A percentile compares a stretch with the other conserved stretches of the same genome.
Evolutionary conservation across 1,139 yeast species (phyloP).

Genomic region (Hyphopichia buzzinii): DNA sequence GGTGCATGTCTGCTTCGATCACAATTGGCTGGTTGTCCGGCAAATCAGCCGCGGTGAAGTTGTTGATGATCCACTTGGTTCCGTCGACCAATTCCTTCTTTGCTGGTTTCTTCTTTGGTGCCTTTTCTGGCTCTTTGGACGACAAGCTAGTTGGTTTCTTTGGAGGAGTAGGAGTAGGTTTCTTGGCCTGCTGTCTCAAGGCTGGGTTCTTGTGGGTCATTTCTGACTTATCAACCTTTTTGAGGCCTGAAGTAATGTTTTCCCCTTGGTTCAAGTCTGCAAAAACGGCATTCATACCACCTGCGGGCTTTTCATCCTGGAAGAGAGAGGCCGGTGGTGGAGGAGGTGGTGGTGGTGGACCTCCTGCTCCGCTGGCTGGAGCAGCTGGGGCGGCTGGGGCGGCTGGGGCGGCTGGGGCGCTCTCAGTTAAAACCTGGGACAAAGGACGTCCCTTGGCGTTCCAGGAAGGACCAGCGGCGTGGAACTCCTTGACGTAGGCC

Average conservation of each 20-base stretch:
- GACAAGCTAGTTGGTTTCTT: slow-evolving; percentile 70
- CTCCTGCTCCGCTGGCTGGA: slow-evolving; percentile 23
- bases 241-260: slow-evolving; percentile 76
- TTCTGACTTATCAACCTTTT: slow-evolving; percentile 88
- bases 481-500: slow-evolving; percentile 70
- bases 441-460: slow-evolving; percentile 50
- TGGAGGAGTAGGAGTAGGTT: slow-evolving; percentile 53
- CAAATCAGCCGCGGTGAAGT: slow-evolving; percentile 54
- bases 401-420: slow-evolving; percentile 17
- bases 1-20: slow-evolving; percentile 80
- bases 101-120: slow-evolving; percentile 55
- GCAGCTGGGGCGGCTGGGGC: slow-evolving; percentile 18
- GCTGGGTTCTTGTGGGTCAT: slow-evolving; percentile 95
- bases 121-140: slow-evolving; percentile 25
- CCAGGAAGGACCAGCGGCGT: slow-evolving; percentile 84
- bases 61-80: slow-evolving; percentile 82
- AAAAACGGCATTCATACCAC: slow-evolving; percentile 85
- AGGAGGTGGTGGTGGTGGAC: slow-evolving; percentile 62
- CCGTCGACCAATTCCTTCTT: slow-evolving; percentile 79
- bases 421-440: slow-evolving; percentile 27
- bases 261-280: slow-evolving; percentile 89
- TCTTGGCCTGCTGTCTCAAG: slow-evolving; percentile 51
- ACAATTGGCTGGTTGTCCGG: slow-evolving; percentile 50
- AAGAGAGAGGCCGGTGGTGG: slow-evolving; percentile 73
- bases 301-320: slow-evolving; percentile 38